These are phyloP conservation scores for Pestalotiopsis sp. DNA, from an alignment of 2,329 filamentous ascomycete genomes.

Conservation along the genomic window DNA sequence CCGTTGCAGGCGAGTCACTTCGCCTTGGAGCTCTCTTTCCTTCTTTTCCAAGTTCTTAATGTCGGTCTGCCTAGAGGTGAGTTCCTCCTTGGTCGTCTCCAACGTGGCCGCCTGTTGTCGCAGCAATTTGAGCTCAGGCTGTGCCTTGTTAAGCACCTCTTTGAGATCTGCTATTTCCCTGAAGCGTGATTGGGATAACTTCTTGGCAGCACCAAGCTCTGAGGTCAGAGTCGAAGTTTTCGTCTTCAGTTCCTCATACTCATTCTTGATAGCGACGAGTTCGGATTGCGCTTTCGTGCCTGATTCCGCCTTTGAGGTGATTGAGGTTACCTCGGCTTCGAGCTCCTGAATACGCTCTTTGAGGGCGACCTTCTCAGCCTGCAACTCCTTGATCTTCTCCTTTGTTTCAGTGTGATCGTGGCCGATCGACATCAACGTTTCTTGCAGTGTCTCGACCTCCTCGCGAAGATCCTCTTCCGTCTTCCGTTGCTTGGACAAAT, in stretches of 20 bases:
- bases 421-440: slow-evolving; percentile 77
- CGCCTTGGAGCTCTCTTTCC: slow-evolving; percentile 78
- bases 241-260: slow-evolving; percentile 69
- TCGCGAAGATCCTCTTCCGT: slow-evolving; percentile 80
- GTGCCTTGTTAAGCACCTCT: slow-evolving; percentile 79
- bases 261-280: slow-evolving; percentile 54
- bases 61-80: slow-evolving; percentile 59
- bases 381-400: slow-evolving; percentile 71
- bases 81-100: slow-evolving; percentile 74
- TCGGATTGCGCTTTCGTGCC: slow-evolving; percentile 62
- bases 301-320: slow-evolving; percentile 37
- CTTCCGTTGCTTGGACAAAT: slow-evolving; percentile 68
- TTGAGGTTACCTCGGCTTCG: slow-evolving; percentile 66
- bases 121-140: slow-evolving; percentile 80
- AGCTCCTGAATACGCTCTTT: slow-evolving; percentile 65
- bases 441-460: slow-evolving; percentile 81
- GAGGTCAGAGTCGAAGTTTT: slow-evolving; percentile 73
- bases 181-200: slow-evolving; percentile 83
- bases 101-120: slow-evolving; percentile 76
- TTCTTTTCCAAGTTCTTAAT: slow-evolving; percentile 77
- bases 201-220: slow-evolving; percentile 82
- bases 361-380: slow-evolving; percentile 68
- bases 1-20: slow-evolving; percentile 70
- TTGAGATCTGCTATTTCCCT: slow-evolving; percentile 83
- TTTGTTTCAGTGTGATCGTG: slow-evolving; percentile 84